Evolutionary conservation across 2,329 filamentous ascomycete genomes (phyloP).

Genomic region (Pochonia chlamydosporia): DNA sequence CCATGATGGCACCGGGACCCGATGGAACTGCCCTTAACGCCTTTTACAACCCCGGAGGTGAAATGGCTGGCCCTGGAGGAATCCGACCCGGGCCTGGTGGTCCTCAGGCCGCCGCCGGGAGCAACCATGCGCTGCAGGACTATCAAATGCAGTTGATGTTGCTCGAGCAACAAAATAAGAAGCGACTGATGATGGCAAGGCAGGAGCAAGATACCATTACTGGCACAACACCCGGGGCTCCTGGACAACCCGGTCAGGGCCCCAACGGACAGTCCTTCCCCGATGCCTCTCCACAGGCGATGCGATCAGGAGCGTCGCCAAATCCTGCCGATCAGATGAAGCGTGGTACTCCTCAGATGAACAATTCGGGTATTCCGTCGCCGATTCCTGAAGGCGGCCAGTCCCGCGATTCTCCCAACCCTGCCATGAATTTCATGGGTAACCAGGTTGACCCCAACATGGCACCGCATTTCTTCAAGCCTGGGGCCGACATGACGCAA

Average conservation of each 20-base stretch:
- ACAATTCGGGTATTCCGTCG: conserved; percentile 61
- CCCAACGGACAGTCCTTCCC: conserved; percentile 60
- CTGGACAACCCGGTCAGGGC: conserved; percentile 48
- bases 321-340: conserved; percentile 77
- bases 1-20: conserved; percentile 71
- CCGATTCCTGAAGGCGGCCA: conserved; percentile 63
- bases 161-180: conserved; percentile 83
- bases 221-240: conserved; percentile 39
- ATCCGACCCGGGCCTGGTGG: conserved; percentile 52
- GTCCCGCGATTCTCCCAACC: conserved; percentile 60
- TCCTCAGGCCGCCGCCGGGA: conserved; percentile 42
- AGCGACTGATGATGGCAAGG: conserved; percentile 75
- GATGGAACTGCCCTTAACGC: conserved; percentile 53
- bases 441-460: conserved; percentile 58
- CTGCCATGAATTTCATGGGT: conserved; percentile 56
- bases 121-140: conserved; percentile 78
- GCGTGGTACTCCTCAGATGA: conserved; percentile 69
- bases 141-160: conserved; percentile 89
- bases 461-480: conserved; percentile 54
- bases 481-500: conserved; percentile 44
- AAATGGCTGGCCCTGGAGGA: conserved; percentile 50
- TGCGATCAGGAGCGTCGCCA: conserved; percentile 65
- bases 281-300: conserved; percentile 64
- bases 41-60: conserved; percentile 57
- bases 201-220: conserved; percentile 65